Percentiles rank a stretch among this genome's conserved stretches.
Conservation (phyloP, 176 grass and related monocot species). For the Hordeum vulgare region DNA sequence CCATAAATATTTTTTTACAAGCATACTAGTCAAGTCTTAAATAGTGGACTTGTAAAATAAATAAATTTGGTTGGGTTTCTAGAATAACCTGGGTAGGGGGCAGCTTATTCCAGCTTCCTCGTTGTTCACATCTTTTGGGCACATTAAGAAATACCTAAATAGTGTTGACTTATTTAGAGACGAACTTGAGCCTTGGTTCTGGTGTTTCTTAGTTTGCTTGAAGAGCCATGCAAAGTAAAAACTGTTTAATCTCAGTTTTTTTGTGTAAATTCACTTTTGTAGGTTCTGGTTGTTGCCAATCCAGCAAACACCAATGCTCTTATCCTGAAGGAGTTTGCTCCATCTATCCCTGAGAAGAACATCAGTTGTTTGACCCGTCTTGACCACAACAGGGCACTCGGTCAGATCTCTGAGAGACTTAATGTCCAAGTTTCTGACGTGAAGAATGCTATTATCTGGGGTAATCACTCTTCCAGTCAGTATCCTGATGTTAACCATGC, state of each 20-base stretch:
- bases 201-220: slow-evolving; percentile 1
- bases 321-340: slow-evolving; percentile 96
- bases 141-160: neutral
- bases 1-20: too few species aligned
- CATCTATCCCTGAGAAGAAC: slow-evolving; percentile 91
- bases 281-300: slow-evolving; percentile 98
- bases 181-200: neutral
- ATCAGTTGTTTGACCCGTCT: slow-evolving; percentile 93
- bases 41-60: too few species aligned
- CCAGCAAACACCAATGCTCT: slow-evolving; percentile 97
- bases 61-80: too few species aligned
- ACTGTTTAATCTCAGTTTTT: neutral
- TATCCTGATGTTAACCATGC: slow-evolving; percentile 94
- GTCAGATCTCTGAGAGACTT: slow-evolving; percentile 79
- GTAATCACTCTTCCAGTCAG: slow-evolving; percentile 88
- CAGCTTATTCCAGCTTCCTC: too few species aligned
- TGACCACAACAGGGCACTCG: slow-evolving; percentile 93
- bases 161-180: neutral
- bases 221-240: neutral
- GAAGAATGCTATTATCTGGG: slow-evolving; percentile 96
- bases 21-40: too few species aligned
- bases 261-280: slow-evolving; percentile 4
- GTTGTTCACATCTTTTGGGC: too few species aligned
- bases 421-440: slow-evolving; percentile 81
- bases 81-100: too few species aligned